Base-by-base conservation (phyloP, 768 basidiomycete species). In the Termitomyces heimii region DNA sequence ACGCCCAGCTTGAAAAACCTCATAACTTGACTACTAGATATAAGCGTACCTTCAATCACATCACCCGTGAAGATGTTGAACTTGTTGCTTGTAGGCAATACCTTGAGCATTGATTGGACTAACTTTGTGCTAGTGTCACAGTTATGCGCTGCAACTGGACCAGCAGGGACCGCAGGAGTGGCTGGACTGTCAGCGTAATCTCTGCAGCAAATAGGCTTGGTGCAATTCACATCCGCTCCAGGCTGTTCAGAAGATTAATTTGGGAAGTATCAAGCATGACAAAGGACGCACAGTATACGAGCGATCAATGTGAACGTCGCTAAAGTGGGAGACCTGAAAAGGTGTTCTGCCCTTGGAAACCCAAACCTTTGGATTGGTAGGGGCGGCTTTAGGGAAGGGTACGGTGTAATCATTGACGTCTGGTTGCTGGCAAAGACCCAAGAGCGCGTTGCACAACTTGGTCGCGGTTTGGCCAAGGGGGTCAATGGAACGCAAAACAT, bases 61-160 rank as follows among this genome's bases (percentile, higher is more conserved):
- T 86, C 84, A 6, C 84, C 85, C 3, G 84, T 87, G 62, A 85
- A 86, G 34, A 87, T 77, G 5, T 80, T 75, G 64, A 83, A 84
- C 9, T 67, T 65, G 16, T 73, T 73, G 18, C 70, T 68, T 40
- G 70, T 53, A 37, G 77, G 68, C 12, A 80, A 73, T 16, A 75
- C 74, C 13, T 68, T 63, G 4, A 85, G 69, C 78, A 84, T 77
- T 39, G 77, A 80, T 18, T 79, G 73, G 0, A 76, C 77, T 29
- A 86, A 70, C 1, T 65, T 63, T 0, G 73, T 67, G 2, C 84
- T 79, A 0, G 80, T 74, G 62, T 86, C 85, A 60, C 85, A 86
- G 43, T 77, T 69, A 31, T 66, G 69, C 52, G 75, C 75, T 39
- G 81, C 82, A 47, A 77, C 69, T 16, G 76, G 74, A 2, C 80